A percentile compares a stretch with the other conserved stretches of the same genome.
Conservation (phyloP, 164 flowering plant species). For the Magnolia kwangsiensis region DNA sequence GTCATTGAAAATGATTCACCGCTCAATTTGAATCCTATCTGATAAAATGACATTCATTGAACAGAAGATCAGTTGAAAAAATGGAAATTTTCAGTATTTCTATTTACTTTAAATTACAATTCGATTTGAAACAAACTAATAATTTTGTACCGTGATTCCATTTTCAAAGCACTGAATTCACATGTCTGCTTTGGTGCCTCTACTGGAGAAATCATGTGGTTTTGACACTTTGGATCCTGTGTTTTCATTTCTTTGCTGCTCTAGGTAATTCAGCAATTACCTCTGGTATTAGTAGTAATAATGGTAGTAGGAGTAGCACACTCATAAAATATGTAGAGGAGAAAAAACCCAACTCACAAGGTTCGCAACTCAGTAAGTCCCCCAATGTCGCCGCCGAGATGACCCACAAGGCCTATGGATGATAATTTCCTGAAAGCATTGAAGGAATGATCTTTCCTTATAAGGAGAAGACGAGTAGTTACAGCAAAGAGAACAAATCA, state of each 20-base stretch:
- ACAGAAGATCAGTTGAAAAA: neutral
- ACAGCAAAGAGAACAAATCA: neutral
- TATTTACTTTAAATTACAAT: too few relatives aligned
- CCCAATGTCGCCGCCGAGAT: slow-evolving; percentile 68
- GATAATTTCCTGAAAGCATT: slow-evolving; percentile 59
- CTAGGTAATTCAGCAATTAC: neutral
- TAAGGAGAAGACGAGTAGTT: too few relatives aligned
- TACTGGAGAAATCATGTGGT: too few relatives aligned
- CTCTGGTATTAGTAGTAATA: neutral
- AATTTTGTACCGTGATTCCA: slow-evolving; percentile 31
- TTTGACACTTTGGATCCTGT: neutral
- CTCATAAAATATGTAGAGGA: too few relatives aligned
- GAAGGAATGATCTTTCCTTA: neutral
- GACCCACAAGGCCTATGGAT: slow-evolving; percentile 66
- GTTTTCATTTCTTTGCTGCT: neutral
- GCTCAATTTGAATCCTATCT: neutral
- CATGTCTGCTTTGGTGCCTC: too few relatives aligned
- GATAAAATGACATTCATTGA: neutral
- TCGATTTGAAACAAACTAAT: slow-evolving; percentile 39
- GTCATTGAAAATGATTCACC: neutral
- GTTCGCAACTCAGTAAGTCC: slow-evolving; percentile 60
- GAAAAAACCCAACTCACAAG: slow-evolving; percentile 46
- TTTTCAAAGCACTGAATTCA: too few relatives aligned
- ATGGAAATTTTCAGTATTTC: neutral
- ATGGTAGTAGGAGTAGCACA: neutral